Percentiles rank a stretch among this genome's conserved stretches.
These are phyloP conservation scores for Chlamydomonas sphaeroides DNA, from an alignment of 139 green algal species.

Conservation along the genomic window DNA sequence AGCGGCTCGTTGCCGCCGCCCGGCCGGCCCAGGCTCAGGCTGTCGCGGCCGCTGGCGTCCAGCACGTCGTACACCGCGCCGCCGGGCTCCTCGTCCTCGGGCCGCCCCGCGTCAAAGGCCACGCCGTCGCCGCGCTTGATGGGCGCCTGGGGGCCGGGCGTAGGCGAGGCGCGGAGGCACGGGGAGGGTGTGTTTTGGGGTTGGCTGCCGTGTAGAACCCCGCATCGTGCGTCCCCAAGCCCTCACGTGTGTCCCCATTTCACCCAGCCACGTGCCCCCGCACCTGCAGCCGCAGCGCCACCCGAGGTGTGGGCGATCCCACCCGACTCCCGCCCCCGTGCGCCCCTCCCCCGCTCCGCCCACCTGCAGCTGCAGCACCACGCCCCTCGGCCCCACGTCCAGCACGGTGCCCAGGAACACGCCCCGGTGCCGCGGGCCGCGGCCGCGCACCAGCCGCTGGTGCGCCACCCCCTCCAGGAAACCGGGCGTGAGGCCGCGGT, in stretches of 20 bases:
- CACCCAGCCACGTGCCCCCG: too few relatives aligned
- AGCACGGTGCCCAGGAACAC: slow-evolving; percentile 63
- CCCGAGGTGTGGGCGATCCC: too few relatives aligned
- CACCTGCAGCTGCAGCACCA: slow-evolving; percentile 20
- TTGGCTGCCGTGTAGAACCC: too few relatives aligned
- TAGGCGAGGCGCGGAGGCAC: background rate
- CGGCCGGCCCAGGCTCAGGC: background rate
- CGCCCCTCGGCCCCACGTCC: background rate
- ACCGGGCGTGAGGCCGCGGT: slow-evolving; percentile 76
- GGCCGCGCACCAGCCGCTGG: slow-evolving; percentile 80
- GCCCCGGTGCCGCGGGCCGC: slow-evolving; percentile 76
- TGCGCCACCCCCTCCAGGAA: slow-evolving; percentile 82
- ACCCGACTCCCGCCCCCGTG: too few relatives aligned
- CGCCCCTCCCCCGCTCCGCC: background rate
- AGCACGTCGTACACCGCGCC: slow-evolving; percentile 49
- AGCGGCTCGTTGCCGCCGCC: slow-evolving; percentile 2
- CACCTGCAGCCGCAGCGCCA: too few relatives aligned
- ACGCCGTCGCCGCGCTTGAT: slow-evolving; percentile 80
- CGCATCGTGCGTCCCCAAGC: background rate
- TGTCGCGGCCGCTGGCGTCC: background rate
- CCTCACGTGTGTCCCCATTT: too few relatives aligned
- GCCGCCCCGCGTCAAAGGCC: slow-evolving; percentile 78
- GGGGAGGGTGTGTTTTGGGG: background rate
- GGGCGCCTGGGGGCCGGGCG: background rate
- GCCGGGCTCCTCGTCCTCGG: slow-evolving; percentile 74